Conservation (phyloP, 345 rosid species). For the Garcia nutans region DNA sequence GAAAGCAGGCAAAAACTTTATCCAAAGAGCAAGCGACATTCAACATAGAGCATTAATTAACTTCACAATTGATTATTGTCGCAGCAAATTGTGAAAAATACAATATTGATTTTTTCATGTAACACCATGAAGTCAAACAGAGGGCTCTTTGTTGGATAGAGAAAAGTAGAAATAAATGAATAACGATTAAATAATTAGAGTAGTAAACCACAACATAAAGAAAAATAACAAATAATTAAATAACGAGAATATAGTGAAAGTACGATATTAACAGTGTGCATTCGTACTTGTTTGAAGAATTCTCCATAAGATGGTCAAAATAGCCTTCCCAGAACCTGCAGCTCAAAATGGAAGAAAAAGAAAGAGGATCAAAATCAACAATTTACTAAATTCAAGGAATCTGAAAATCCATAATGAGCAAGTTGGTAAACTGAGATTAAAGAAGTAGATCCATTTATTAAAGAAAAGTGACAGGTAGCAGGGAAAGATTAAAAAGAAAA, state of each 20-base stretch:
- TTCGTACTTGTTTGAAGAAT: slow-evolving; percentile 76
- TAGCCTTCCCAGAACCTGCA: slow-evolving; percentile 99
- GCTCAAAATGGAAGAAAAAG: slow-evolving; percentile 5
- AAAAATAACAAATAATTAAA: neutral
- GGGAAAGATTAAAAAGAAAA: slow-evolving; percentile 16
- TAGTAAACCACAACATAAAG: neutral
- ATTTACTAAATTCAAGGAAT: neutral
- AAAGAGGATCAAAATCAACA: slow-evolving; percentile 4
- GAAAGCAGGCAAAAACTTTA: neutral
- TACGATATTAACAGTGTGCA: slow-evolving; percentile 11
- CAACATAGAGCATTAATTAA: neutral
- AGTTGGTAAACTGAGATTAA: neutral
- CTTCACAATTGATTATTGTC: neutral
- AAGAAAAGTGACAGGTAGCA: neutral
- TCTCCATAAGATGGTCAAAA: slow-evolving; percentile 90
- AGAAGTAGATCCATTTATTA: neutral
- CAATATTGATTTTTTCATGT: neutral
- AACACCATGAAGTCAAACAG: neutral
- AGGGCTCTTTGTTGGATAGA: neutral
- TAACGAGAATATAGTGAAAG: slow-evolving; percentile 15
- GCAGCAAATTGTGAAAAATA: neutral
- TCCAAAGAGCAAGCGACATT: neutral
- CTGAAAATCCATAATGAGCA: neutral
- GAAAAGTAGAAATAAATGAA: neutral
- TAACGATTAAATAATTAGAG: neutral